Conservation (phyloP, 1,284 basidiomycete species). For the Ceratobasidium sp. region DNA sequence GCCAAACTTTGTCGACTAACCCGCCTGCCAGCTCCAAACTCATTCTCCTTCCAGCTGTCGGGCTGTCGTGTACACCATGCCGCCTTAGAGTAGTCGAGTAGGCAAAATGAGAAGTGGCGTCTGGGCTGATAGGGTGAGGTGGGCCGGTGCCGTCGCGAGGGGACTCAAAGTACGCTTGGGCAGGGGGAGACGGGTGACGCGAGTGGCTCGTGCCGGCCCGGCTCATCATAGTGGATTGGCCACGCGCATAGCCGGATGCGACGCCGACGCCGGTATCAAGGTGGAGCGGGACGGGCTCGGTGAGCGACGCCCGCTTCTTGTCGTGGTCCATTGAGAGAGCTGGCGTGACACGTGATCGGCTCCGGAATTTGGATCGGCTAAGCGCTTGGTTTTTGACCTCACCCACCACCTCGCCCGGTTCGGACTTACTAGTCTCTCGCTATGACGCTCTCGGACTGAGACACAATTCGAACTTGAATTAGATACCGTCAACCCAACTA, state of each 20-base stretch:
- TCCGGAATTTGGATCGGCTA: too few species aligned
- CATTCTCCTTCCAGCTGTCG: conserved; percentile 51
- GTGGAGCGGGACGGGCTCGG: conserved; percentile 24
- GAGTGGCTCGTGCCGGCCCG: conserved; percentile 10
- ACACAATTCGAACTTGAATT: too few species aligned
- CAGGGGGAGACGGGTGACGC: conserved; percentile 72
- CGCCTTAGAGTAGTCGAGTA: conserved; percentile 85
- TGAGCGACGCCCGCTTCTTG: conserved; percentile 48
- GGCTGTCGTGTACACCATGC: conserved; percentile 63
- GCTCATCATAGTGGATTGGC: conserved; percentile 27
- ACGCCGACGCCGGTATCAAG: conserved; percentile 34
- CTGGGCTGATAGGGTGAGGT: conserved; percentile 69
- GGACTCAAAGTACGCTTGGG: conserved; percentile 80
- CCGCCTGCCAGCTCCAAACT: conserved; percentile 32
- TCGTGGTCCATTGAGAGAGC: conserved; percentile 39
- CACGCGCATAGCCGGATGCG: conserved; percentile 42
- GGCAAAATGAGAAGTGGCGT: conserved; percentile 79
- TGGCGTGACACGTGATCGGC: conserved; percentile 8
- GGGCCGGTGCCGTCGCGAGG: conserved; percentile 63
- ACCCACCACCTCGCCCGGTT: too few species aligned
- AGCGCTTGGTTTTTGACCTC: too few species aligned
- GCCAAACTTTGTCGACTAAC: conserved; percentile 45
- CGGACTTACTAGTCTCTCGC: too few species aligned
- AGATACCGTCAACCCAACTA: too few species aligned
- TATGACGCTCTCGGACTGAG: too few species aligned